phyloP scores from a whole-genome alignment of 2,329 filamentous ascomycete species.

The Arthroderma sp. region DNA sequence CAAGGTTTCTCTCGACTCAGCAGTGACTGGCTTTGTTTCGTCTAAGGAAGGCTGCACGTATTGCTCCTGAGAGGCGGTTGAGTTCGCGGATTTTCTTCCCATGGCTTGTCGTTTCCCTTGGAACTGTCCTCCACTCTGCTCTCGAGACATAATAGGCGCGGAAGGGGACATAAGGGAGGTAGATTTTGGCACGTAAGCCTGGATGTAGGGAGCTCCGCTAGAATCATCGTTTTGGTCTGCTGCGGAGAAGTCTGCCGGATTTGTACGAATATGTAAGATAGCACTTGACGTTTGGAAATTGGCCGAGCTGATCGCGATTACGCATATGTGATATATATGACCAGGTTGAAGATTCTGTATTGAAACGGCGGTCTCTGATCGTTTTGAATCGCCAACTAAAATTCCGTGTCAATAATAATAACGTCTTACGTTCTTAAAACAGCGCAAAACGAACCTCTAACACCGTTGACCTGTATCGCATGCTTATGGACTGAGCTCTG shows the following conservation, averaged over 20 bases:
- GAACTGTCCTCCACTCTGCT: slow-evolving; percentile 45
- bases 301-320: slow-evolving; percentile 79
- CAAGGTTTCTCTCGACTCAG: slow-evolving; percentile 52
- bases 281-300: slow-evolving; percentile 86
- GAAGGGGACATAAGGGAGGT: slow-evolving; percentile 47
- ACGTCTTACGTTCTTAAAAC: not conserved
- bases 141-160: slow-evolving; percentile 49
- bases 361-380: slow-evolving; percentile 73
- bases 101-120: slow-evolving; percentile 51
- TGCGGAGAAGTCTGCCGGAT: slow-evolving; percentile 33
- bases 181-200: slow-evolving; percentile 40
- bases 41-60: slow-evolving; percentile 26
- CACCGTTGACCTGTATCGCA: slow-evolving; percentile 83
- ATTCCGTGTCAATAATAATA: not conserved
- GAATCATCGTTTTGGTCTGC: slow-evolving; percentile 23
- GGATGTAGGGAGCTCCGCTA: slow-evolving; percentile 31
- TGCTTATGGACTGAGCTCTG: slow-evolving; percentile 66
- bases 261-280: slow-evolving; percentile 69
- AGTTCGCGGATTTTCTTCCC: slow-evolving; percentile 58
- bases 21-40: slow-evolving; percentile 27
- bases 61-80: slow-evolving; percentile 43
- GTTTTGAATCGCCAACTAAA: slow-evolving; percentile 69
- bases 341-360: slow-evolving; percentile 77
- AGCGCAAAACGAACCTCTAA: slow-evolving; percentile 49
- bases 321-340: slow-evolving; percentile 84